These are phyloP conservation scores for Phytomonas serpens DNA, from an alignment of 208 protist genomes.

Conservation along the genomic window DNA sequence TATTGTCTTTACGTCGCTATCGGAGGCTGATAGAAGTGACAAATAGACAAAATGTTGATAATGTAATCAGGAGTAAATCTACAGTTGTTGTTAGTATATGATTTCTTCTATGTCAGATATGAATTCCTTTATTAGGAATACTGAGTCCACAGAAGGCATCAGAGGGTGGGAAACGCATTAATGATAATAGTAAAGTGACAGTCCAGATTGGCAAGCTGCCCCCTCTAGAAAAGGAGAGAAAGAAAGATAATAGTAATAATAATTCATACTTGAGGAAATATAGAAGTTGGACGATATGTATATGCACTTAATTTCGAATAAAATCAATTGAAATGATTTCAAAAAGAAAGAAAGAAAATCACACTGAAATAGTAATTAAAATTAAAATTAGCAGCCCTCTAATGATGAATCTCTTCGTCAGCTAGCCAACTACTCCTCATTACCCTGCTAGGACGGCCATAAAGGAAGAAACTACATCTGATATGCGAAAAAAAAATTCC, in stretches of 20 bases:
- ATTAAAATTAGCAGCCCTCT: not conserved
- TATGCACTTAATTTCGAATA: conserved; percentile 3
- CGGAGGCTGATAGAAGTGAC: not conserved
- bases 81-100: not conserved
- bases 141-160: not conserved
- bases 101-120: not conserved
- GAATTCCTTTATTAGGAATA: not conserved
- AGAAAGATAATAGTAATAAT: conserved; percentile 2
- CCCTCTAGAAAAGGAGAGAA: not conserved
- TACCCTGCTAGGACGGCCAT: not conserved
- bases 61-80: not conserved
- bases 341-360: not conserved
- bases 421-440: not conserved
- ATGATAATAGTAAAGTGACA: not conserved
- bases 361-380: not conserved
- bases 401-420: not conserved
- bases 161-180: not conserved
- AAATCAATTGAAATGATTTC: not conserved
- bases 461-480: not conserved
- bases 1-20: not conserved
- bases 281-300: not conserved
- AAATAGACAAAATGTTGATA: not conserved
- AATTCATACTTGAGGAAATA: not conserved
- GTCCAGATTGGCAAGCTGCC: not conserved
- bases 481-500: not conserved